Evolutionary conservation across 1,139 yeast genomes (phyloP).

Genomic region (Saccharomycopsis phalli): DNA sequence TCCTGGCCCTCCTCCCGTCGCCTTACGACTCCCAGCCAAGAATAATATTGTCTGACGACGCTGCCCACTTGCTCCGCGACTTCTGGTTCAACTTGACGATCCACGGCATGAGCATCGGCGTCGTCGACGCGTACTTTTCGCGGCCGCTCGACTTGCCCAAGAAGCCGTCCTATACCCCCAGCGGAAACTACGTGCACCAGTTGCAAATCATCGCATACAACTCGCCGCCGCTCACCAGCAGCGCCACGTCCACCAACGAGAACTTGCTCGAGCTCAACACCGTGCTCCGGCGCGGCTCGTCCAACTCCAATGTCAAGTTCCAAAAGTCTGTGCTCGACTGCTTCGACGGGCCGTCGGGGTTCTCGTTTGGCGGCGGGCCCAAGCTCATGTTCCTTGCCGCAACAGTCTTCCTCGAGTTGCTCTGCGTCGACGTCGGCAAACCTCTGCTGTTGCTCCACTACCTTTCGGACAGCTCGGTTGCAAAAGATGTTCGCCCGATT

Average conservation of each 20-base stretch:
- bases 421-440: constrained; percentile 73
- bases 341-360: constrained; percentile 26
- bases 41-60: constrained; percentile 17
- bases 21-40: constrained; percentile 33
- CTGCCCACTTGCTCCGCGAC: constrained; percentile 59
- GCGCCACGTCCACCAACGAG: constrained; percentile 82
- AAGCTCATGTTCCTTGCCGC: constrained; percentile 87
- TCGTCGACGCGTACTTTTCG: constrained; percentile 7
- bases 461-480: constrained; percentile 84
- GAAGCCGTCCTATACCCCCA: background rate
- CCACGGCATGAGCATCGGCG: constrained; percentile 44
- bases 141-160: constrained; percentile 10
- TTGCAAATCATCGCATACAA: constrained; percentile 72
- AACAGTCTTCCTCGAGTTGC: constrained; percentile 64
- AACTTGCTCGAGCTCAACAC: constrained; percentile 89
- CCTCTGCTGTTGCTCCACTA: constrained; percentile 69
- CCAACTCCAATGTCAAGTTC: constrained; percentile 70
- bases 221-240: constrained; percentile 91
- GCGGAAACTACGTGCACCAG: constrained; percentile 21
- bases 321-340: constrained; percentile 52
- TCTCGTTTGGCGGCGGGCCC: constrained; percentile 55
- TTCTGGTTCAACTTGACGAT: constrained; percentile 93
- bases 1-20: constrained; percentile 66
- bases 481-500: constrained; percentile 57
- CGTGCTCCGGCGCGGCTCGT: constrained; percentile 81